Base-by-base conservation (phyloP, 495 filamentous ascomycete species). In the Neurospora tetrasperma region DNA sequence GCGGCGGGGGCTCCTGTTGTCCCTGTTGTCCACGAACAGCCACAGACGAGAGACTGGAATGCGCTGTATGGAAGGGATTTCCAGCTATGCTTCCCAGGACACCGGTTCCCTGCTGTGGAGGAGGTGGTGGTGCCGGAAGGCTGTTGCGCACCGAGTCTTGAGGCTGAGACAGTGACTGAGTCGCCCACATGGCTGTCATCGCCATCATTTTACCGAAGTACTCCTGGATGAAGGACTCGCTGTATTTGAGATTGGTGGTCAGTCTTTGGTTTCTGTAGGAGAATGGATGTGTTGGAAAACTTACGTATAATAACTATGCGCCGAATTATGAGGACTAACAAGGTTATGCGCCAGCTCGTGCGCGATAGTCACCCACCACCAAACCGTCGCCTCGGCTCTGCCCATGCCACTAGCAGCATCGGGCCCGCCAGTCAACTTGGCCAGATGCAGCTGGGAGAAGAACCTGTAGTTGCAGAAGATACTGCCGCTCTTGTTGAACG, bases 271-370 rank as follows among this genome's bases (percentile, higher is more conserved):
- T 6, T 38, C 35, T 38, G 5, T 38, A 5, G 35, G 35, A 5
- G 5, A 5, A 4, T 38, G 35, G 35, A 38, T 38, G 5, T 38
- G 3, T 38, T 38, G 35, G 35, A 1, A 38, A 38, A 38, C 88
- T 82, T 79, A 89, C 89, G 91, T 94, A 77, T 96, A 98, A 79
- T 90, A 98, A 73, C 89, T 91, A 77, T 99, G 96, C 66, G 92
- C 89, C 23, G 92, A 85, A 78, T 90, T 91, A 81, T 97, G 94
- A 70, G 89, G 88, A 27, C 81, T 83, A 14, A 97, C 92, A 42
- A 99, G 80, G 78, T 98, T 98, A 81, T 99, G 96, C 69, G 96
- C 94, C 76, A 99, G 80, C 82, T 99, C 96, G 81, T 99, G 96
- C 69, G 93, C 94, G 73, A 97, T 78, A 16, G 92, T 91, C 66